Percentiles rank a stretch among this genome's conserved stretches.
Conservation (phyloP, 768 basidiomycete species). For the Boletus insuetus region DNA sequence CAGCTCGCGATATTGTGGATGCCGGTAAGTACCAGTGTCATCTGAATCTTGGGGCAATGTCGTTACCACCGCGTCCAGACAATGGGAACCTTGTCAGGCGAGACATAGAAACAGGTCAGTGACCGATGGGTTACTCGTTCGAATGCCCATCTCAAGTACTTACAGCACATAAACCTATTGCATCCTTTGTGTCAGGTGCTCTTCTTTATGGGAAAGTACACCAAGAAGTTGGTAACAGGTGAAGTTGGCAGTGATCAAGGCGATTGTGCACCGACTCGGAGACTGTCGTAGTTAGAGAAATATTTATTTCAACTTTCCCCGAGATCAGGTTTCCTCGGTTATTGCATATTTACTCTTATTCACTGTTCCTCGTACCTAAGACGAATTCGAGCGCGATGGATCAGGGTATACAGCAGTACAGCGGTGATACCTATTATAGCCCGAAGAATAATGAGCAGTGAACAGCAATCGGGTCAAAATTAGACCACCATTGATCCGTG, state of each 20-base stretch:
- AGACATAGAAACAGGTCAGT: slow-evolving; percentile 7
- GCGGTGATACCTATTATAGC: too few species aligned
- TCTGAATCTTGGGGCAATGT: not conserved
- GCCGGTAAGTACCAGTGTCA: not conserved
- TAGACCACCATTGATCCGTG: not conserved
- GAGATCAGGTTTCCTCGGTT: not conserved
- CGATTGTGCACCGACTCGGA: not conserved
- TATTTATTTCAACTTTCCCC: not conserved
- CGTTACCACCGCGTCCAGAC: not conserved
- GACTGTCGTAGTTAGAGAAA: not conserved
- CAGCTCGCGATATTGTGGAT: not conserved
- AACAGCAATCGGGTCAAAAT: not conserved
- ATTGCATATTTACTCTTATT: not conserved
- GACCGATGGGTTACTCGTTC: not conserved
- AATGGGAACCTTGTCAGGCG: not conserved
- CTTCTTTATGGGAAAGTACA: slow-evolving; percentile 9
- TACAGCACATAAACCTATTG: not conserved
- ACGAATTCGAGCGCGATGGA: not conserved
- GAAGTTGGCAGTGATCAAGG: not conserved
- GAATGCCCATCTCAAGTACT: not conserved
- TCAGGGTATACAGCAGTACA: not conserved
- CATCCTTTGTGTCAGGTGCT: slow-evolving; percentile 1
- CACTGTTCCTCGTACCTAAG: not conserved
- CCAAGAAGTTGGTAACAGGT: slow-evolving; percentile 4
- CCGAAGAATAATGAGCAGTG: not conserved